phyloP scores from a whole-genome alignment of 129 eudicot species.

The Scalesia atractyloides region DNA sequence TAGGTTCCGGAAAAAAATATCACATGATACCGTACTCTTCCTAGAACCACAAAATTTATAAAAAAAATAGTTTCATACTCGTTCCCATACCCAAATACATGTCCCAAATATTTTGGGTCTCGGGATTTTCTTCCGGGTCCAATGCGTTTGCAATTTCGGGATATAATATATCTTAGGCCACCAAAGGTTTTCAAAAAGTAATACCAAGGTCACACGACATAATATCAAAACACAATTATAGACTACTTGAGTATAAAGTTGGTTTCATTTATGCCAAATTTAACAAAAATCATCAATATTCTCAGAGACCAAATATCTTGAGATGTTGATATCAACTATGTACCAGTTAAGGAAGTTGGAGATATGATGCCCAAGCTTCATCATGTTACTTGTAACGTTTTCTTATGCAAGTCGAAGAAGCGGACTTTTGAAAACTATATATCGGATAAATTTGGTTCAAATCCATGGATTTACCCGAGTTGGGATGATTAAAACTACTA shows the following conservation, averaged over 20 bases:
- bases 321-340: constrained; percentile 5
- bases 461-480: neutral
- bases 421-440: neutral
- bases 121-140: too few relatives aligned
- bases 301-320: neutral
- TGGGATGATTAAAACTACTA: neutral
- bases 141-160: too few relatives aligned
- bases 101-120: too few relatives aligned
- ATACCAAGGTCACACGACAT: neutral
- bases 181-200: neutral
- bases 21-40: too few relatives aligned
- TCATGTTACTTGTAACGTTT: neutral
- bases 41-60: too few relatives aligned
- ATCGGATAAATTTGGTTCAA: neutral
- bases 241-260: neutral
- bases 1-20: too few relatives aligned
- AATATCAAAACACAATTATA: neutral
- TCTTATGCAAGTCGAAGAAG: neutral
- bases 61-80: too few relatives aligned
- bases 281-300: neutral
- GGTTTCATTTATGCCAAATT: too few relatives aligned
- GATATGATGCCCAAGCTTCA: neutral
- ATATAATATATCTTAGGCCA: neutral
- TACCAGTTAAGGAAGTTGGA: neutral
- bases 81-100: too few relatives aligned